These are phyloP conservation scores for Ceratocystis papillata DNA, from an alignment of 2,329 filamentous ascomycete genomes.

Conservation along the genomic window DNA sequence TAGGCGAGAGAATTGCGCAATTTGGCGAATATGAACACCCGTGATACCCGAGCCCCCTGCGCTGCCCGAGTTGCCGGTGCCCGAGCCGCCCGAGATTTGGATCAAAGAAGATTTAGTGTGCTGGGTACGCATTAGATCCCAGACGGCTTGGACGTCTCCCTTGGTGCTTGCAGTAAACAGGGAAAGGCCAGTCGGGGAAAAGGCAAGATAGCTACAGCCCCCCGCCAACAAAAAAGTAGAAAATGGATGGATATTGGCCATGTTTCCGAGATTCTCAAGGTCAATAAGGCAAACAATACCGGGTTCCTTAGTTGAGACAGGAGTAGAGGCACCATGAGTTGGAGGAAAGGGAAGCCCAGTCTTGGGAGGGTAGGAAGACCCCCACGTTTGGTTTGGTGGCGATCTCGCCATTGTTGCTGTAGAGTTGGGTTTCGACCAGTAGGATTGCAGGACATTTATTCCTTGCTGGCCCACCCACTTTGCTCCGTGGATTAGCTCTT, in stretches of 20 bases:
- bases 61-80: slow-evolving; percentile 27
- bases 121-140: slow-evolving; percentile 62
- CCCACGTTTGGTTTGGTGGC: slow-evolving; percentile 37
- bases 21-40: slow-evolving; percentile 60
- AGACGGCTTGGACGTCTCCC: slow-evolving; percentile 72
- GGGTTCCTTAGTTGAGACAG: slow-evolving; percentile 52
- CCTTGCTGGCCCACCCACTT: slow-evolving; percentile 70
- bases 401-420: slow-evolving; percentile 38
- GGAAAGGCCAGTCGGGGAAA: slow-evolving; percentile 61
- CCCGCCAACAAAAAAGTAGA: slow-evolving; percentile 60
- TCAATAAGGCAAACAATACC: slow-evolving; percentile 67
- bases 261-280: slow-evolving; percentile 47
- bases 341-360: slow-evolving; percentile 52
- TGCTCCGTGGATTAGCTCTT: slow-evolving; percentile 63
- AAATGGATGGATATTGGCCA: slow-evolving; percentile 48
- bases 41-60: slow-evolving; percentile 34
- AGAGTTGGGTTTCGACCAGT: slow-evolving; percentile 51
- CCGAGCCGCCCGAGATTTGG: slow-evolving; percentile 32
- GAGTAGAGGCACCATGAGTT: slow-evolving; percentile 56
- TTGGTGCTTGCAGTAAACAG: slow-evolving; percentile 72
- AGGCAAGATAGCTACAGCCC: slow-evolving; percentile 71
- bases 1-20: slow-evolving; percentile 82
- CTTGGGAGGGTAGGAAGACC: slow-evolving; percentile 33
- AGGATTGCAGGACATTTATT: slow-evolving; percentile 65
- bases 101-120: slow-evolving; percentile 51